Base-by-base conservation (phyloP, 371 early-diverging fungal genomes). In the Haplosporangium sp. region DNA sequence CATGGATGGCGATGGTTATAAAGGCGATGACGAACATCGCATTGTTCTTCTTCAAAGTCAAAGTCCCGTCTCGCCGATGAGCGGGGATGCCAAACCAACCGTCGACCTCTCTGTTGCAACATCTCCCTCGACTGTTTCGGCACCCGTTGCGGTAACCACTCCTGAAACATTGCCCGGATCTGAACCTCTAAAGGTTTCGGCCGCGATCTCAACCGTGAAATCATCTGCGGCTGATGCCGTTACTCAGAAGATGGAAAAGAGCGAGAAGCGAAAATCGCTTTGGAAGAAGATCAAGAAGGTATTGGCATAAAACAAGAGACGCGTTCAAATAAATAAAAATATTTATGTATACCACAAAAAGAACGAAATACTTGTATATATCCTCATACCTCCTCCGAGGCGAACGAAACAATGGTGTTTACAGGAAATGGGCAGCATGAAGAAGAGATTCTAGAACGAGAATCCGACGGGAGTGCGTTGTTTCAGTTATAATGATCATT, bases 231-330 rank as follows among this genome's bases (percentile, higher is more conserved):
- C 56, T 18, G 40, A 42, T 14, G 51, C 57, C 12, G 41, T 50
- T 18, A 29, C 29, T 14, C 2, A 29, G 16, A 63, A 52, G 42
- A 50, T 51, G 3, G 56, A 46, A 29, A 74, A 74, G 68, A 7
- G 14, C 20, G 67, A 63, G 61, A 73, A 54, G 64, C 63, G 68
- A n/a, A 69, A 59, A 53, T 69, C 69, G 7, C 13, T 74, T 50
- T 74, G 75, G 75, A 74, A 69, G 45, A 74, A 74, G 69, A 42
- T 74, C 50, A 74, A 74, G 57, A 69, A 69, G 57, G 74, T 48
- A 11, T 54, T 74, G 9, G 29, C 64, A 23, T 73, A 59, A 52
- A 36, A 12, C 12, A 38, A 20, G 11, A 21, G 41, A 54, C 12
- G 36, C 45, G 43, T 23, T 23, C n/a, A 45, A 50, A 0, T 41